phyloP scores from a whole-genome alignment of 805 yeast genomes.

The Candida coquimbonensis region DNA sequence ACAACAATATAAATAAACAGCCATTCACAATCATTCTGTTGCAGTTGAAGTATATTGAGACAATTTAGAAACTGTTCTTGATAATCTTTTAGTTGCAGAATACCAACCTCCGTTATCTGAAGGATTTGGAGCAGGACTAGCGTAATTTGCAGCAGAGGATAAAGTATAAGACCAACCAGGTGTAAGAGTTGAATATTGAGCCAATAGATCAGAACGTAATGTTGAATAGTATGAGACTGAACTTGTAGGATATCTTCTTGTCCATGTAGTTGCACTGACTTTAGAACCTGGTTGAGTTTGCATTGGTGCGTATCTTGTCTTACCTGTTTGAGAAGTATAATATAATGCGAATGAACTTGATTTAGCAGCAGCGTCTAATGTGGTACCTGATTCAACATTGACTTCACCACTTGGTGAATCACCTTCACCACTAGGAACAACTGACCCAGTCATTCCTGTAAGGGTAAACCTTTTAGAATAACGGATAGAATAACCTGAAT shows the following conservation, averaged over 20 bases:
- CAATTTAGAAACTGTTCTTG: not conserved
- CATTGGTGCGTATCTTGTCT: slow-evolving; percentile 84
- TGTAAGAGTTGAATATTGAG: slow-evolving; percentile 60
- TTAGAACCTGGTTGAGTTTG: slow-evolving; percentile 77
- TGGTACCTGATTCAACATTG: slow-evolving; percentile 27
- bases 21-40: not conserved
- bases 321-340: slow-evolving; percentile 75
- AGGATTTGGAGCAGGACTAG: slow-evolving; percentile 65
- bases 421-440: slow-evolving; percentile 33
- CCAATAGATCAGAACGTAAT: slow-evolving; percentile 20
- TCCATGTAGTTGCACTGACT: slow-evolving; percentile 60
- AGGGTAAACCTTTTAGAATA: slow-evolving; percentile 63
- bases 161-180: slow-evolving; percentile 78
- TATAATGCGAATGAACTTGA: slow-evolving; percentile 55
- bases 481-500: slow-evolving; percentile 46
- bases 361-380: slow-evolving; percentile 31
- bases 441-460: slow-evolving; percentile 65
- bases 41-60: not conserved
- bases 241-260: slow-evolving; percentile 61
- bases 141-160: slow-evolving; percentile 59
- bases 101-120: slow-evolving; percentile 57
- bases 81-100: slow-evolving; percentile 3
- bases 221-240: slow-evolving; percentile 56
- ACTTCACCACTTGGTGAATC: slow-evolving; percentile 37
- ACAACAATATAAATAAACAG: too few relatives aligned